Evolutionary conservation across 139 green algal genomes (phyloP).

Genomic region (Tetraselmis chui): DNA sequence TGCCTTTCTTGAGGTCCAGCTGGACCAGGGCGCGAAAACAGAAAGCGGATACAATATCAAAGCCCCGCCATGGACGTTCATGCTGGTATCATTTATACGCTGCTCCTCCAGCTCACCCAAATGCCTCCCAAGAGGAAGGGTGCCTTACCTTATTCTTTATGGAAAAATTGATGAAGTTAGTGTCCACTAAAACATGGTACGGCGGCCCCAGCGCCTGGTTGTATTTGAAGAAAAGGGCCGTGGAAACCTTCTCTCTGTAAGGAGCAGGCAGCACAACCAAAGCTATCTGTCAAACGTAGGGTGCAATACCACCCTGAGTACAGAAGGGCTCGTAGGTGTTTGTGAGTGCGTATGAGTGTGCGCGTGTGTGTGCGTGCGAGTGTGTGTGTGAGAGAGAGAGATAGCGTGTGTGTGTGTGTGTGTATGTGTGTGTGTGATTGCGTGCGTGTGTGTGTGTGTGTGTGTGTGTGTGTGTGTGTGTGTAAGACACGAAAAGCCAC

Average conservation of each 20-base stretch:
- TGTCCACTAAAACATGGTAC: conserved; percentile 97
- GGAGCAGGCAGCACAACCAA: conserved; percentile 1
- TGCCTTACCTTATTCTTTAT: conserved; percentile 92
- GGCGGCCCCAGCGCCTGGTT: conserved; percentile 95
- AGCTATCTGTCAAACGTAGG: conserved; percentile 6
- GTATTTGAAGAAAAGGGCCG: conserved; percentile 95
- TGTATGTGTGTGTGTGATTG: too few species aligned
- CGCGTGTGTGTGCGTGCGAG: too few species aligned
- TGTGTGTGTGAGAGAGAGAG: too few species aligned
- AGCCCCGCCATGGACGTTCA: too few species aligned
- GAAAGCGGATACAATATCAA: too few species aligned
- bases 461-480: too few species aligned
- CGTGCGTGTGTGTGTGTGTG: too few species aligned
- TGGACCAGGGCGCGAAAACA: conserved; percentile 45
- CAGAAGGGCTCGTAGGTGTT: too few species aligned
- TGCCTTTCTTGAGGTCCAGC: conserved; percentile 87
- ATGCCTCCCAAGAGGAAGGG: background rate
- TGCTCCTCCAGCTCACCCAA: too few species aligned
- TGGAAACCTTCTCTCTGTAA: conserved; percentile 72
- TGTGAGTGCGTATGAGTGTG: too few species aligned
- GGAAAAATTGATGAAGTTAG: conserved; percentile 99
- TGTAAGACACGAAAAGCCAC: conserved; percentile 15
- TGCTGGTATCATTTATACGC: too few species aligned
- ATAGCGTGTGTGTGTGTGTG: too few species aligned
- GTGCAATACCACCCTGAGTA: background rate